Evolutionary conservation across 805 yeast species (phyloP).

Genomic region (Brettanomyces anomalus): DNA sequence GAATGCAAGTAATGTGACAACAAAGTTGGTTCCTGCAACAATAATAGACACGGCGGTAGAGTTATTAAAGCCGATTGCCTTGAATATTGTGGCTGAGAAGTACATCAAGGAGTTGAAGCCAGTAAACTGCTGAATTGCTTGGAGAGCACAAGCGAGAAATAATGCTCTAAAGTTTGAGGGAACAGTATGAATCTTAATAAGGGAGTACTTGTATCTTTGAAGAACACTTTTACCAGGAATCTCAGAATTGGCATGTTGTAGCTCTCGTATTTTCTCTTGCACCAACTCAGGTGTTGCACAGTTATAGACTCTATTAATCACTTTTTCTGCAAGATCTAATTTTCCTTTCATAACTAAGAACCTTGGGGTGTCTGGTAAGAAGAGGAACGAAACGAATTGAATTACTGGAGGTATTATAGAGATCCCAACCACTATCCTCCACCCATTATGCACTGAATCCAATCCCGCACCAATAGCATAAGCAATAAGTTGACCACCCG

Average conservation of each 20-base stretch:
- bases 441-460: conserved; percentile 64
- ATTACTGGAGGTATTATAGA: conserved; percentile 79
- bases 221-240: conserved; percentile 35
- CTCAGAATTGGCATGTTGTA: conserved; percentile 37
- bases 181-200: conserved; percentile 52
- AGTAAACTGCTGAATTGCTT: conserved; percentile 93
- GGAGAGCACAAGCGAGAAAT: conserved; percentile 84
- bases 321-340: conserved; percentile 55
- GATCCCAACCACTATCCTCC: conserved; percentile 89
- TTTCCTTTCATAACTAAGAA: conserved; percentile 68
- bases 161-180: conserved; percentile 86
- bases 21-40: conserved; percentile 89
- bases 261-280: conserved; percentile 58
- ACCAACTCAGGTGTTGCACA: conserved; percentile 58
- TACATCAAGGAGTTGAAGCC: conserved; percentile 97
- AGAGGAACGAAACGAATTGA: conserved; percentile 69
- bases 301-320: conserved; percentile 53
- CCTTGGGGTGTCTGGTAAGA: conserved; percentile 95
- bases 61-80: conserved; percentile 79
- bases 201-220: conserved; percentile 47
- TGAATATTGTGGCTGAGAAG: conserved; percentile 86
- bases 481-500: conserved; percentile 93
- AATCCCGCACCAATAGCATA: conserved; percentile 91
- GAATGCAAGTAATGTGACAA: conserved; percentile 80
- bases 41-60: conserved; percentile 93